Conservation (phyloP, 2,329 filamentous ascomycete genomes). For the Aspergillus costaricaensis region DNA sequence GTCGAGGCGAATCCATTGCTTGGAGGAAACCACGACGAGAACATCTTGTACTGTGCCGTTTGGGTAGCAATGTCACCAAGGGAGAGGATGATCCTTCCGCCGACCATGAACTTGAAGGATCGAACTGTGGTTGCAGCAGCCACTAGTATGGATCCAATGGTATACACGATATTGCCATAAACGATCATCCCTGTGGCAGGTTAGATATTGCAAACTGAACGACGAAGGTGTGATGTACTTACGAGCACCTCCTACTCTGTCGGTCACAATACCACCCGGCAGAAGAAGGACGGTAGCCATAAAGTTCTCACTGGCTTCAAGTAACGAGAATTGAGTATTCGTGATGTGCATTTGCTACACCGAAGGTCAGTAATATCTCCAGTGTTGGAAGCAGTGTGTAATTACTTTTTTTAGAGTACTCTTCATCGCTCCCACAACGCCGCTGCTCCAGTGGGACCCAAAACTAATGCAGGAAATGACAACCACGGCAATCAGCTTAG, state of each 20-base stretch:
- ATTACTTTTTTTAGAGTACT: conserved; percentile 59
- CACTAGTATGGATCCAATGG: conserved; percentile 59
- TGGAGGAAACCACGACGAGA: conserved; percentile 65
- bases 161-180: conserved; percentile 63
- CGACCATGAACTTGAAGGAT: conserved; percentile 63
- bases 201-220: not conserved
- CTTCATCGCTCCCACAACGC: conserved; percentile 63
- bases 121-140: conserved; percentile 59
- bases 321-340: conserved; percentile 61
- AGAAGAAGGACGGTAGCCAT: conserved; percentile 62
- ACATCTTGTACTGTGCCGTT: conserved; percentile 66
- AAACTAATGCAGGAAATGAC: conserved; percentile 55
- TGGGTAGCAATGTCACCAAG: conserved; percentile 66
- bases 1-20: conserved; percentile 64
- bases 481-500: conserved; percentile 50
- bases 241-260: conserved; percentile 61
- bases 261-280: conserved; percentile 57
- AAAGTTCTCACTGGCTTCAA: conserved; percentile 64
- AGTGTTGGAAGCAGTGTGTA: not conserved
- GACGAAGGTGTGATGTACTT: conserved; percentile 9
- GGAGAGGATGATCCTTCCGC: conserved; percentile 56
- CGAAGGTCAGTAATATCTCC: not conserved
- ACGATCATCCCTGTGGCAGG: conserved; percentile 51
- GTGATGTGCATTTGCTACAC: conserved; percentile 55
- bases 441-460: conserved; percentile 61